Evolutionary conservation across 1,284 basidiomycete species (phyloP).

Genomic region (Thelephora terrestris): DNA sequence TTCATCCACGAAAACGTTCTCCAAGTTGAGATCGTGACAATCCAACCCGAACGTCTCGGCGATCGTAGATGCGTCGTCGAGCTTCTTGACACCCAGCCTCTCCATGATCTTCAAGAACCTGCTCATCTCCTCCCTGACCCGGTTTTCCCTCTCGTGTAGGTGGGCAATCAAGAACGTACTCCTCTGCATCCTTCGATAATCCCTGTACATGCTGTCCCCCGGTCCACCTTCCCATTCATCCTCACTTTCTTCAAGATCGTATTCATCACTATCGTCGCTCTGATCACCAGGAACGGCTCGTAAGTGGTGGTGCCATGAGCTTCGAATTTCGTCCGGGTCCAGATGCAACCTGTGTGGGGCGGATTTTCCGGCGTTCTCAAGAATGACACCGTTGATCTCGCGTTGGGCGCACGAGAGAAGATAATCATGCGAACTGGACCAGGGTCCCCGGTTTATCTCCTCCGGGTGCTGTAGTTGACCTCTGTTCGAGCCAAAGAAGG

Average conservation of each 20-base stretch:
- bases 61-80: constrained; percentile 17
- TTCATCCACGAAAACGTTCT: constrained; percentile 72
- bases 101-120: constrained; percentile 61
- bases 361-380: constrained; percentile 64
- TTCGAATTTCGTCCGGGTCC: constrained; percentile 62
- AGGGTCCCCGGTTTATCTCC: constrained; percentile 69
- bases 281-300: constrained; percentile 55
- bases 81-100: constrained; percentile 27
- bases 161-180: constrained; percentile 67
- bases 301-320: constrained; percentile 58
- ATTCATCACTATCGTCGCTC: constrained; percentile 63
- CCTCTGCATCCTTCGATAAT: constrained; percentile 69
- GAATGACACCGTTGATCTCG: constrained; percentile 55
- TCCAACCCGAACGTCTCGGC: constrained; percentile 61
- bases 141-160: constrained; percentile 47
- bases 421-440: constrained; percentile 48
- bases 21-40: constrained; percentile 68
- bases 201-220: constrained; percentile 63
- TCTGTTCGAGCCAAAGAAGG: constrained; percentile 74
- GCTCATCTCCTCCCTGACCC: constrained; percentile 55
- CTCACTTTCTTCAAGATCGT: constrained; percentile 64
- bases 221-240: constrained; percentile 60
- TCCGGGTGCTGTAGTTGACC: constrained; percentile 57
- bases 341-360: constrained; percentile 67
- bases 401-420: constrained; percentile 52